Conservation (phyloP, 1,139 yeast species). For the Candida frijolesensis region DNA sequence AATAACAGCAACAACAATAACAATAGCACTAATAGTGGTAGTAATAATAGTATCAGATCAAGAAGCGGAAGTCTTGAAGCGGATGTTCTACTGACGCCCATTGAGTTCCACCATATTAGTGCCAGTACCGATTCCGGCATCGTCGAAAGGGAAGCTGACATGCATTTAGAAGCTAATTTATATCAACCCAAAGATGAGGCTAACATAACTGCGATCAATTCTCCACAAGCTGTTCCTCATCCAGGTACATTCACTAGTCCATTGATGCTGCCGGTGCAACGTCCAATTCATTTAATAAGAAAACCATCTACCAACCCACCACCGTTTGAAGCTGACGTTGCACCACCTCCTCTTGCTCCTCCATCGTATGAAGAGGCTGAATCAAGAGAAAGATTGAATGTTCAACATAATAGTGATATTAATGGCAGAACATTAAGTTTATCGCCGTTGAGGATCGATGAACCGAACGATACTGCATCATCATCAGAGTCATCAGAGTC, state of each 20-base stretch:
- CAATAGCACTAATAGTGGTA: neutral
- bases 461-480: conserved; percentile 1
- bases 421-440: conserved; percentile 12
- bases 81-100: conserved; percentile 5
- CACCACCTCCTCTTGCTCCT: conserved; percentile 29
- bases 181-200: conserved; percentile 53
- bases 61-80: conserved; percentile 6
- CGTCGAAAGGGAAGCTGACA: conserved; percentile 29
- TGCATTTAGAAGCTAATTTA: conserved; percentile 60
- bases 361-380: conserved; percentile 42
- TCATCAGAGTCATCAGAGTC: neutral
- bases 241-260: conserved; percentile 35
- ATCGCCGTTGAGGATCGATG: conserved; percentile 19
- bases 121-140: conserved; percentile 29
- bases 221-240: conserved; percentile 63
- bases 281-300: conserved; percentile 40
- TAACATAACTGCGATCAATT: conserved; percentile 36
- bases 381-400: conserved; percentile 10
- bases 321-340: conserved; percentile 36
- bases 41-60: conserved; percentile 3
- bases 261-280: conserved; percentile 39
- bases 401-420: neutral
- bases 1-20: conserved; percentile 2
- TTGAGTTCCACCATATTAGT: conserved; percentile 34
- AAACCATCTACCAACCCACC: conserved; percentile 47